Evolutionary conservation across 2,329 filamentous ascomycete genomes (phyloP), one percentile per base, ranked within the genome.

Genomic region (Rutstroemia sydowiana): DNA sequence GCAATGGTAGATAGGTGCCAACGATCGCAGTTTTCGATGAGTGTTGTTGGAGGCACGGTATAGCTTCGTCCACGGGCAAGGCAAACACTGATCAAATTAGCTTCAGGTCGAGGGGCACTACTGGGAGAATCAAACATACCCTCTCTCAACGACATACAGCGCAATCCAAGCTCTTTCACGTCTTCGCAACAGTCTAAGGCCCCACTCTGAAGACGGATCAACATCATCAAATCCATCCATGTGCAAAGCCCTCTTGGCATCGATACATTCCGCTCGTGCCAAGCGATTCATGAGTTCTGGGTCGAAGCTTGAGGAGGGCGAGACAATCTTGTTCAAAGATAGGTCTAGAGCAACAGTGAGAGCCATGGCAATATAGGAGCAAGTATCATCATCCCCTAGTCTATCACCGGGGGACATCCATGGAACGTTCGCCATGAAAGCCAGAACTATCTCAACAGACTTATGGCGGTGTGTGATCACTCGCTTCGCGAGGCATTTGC

Each of bases 341-440:
- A 88, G 61, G 59, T 88, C 85, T 30, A 87, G 70, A 0, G 85
- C 83, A 55, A 88, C 80, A 1, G 81, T 84, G 8, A 85, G 71
- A 1, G 85, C 84, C 69, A 84, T 82, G 1, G 83, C 79, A 49
- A 88, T 79, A 58, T 86, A 88, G 39, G 79, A 77, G 53, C 83
- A 87, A 0, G 85, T 87, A 60, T 87, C 84, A 55, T 88, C 85
- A 57, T 88, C 84, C 9, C 82, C 82, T 65, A 80, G 83, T 60
- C 85, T 81, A 53, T 77, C 70, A 2, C 82, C 81, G 1, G 82
- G 81, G 26, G 79, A 79, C 76, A 88, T 87, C 85, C 85, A 88
- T 0, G 85, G 85, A 6, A 88, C 77, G 55, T 87, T 87, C 28
- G 87, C 76, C 79, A 88, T 84, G 62, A 88, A 88, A 0, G 82